These are phyloP conservation scores for Volvox reticuliferus DNA, from an alignment of 139 green algal species.

Conservation along the genomic window DNA sequence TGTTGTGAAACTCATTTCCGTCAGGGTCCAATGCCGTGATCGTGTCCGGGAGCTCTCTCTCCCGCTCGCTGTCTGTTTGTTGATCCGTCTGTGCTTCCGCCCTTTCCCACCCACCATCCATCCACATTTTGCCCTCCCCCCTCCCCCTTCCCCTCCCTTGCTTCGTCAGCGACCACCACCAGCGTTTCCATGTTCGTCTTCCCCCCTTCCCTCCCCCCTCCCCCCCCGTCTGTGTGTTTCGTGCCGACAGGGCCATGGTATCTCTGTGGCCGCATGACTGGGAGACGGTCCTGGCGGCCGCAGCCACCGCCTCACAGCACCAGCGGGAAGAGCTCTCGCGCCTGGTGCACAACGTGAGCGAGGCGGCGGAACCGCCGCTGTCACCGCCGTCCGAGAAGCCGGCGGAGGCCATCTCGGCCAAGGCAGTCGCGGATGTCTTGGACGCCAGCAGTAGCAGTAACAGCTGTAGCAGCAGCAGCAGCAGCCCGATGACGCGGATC, in stretches of 20 bases:
- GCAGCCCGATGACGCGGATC: neutral
- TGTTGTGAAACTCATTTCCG: no score
- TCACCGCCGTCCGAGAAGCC: neutral
- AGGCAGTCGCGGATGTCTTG: neutral
- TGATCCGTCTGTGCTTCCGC: no score
- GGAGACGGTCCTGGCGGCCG: constrained; percentile 16
- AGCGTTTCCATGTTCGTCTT: no score
- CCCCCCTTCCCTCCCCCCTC: neutral
- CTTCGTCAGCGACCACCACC: neutral
- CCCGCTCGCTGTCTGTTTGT: no score
- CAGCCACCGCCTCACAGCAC: neutral
- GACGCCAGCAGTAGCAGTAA: neutral
- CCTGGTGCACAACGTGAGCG: neutral
- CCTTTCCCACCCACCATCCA: neutral
- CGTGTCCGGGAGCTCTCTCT: neutral
- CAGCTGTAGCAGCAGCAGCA: neutral
- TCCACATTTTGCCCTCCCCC: neutral
- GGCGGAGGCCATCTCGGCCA: neutral
- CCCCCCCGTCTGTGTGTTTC: neutral
- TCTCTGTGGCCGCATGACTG: constrained; percentile 38
- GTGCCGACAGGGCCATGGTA: constrained; percentile 18
- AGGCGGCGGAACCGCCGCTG: neutral
- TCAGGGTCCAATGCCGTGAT: no score
- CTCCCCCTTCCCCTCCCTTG: neutral
- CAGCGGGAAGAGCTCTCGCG: neutral